These are phyloP conservation scores for Eruca vesicaria DNA, from an alignment of 441 rosid species.

Conservation along the genomic window DNA sequence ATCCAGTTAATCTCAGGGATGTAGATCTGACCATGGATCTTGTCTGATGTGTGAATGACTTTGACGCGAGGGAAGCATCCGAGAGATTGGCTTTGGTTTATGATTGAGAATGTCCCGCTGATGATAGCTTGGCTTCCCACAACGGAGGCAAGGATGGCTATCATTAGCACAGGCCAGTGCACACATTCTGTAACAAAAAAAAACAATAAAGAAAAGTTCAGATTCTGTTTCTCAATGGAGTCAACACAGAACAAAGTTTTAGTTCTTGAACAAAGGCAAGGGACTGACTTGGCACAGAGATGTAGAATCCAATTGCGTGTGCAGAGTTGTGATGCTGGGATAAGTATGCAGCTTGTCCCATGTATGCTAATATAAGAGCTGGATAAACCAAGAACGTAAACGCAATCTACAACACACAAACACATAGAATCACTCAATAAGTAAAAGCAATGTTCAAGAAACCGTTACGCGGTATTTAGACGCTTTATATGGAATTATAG, in stretches of 20 bases:
- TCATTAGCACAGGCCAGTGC: conserved; percentile 79
- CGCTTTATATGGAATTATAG: too few relatives aligned
- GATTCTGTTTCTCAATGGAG: not conserved
- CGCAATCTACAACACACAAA: conserved; percentile 57
- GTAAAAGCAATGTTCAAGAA: too few relatives aligned
- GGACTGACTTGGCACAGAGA: conserved; percentile 81
- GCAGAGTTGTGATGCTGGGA: conserved; percentile 71
- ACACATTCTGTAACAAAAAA: conserved; percentile 53
- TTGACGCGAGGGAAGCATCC: conserved; percentile 96
- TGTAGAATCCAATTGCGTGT: conserved; percentile 71
- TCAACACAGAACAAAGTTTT: not conserved
- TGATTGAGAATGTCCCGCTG: conserved; percentile 96
- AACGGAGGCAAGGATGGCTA: conserved; percentile 95
- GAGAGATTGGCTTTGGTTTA: conserved; percentile 94
- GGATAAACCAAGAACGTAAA: conserved; percentile 96
- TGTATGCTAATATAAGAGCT: conserved; percentile 89
- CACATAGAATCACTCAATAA: not conserved
- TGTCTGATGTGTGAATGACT: conserved; percentile 89
- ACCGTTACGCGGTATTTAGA: too few relatives aligned
- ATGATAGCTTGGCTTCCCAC: conserved; percentile 99
- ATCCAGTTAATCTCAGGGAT: conserved; percentile 97
- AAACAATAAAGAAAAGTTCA: conserved; percentile 5
- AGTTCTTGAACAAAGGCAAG: not conserved
- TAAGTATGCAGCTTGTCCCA: conserved; percentile 98
- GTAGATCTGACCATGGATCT: conserved; percentile 92